A percentile compares a stretch with the other conserved stretches of the same genome.
These are phyloP conservation scores for Epichloe sp. DNA, from an alignment of 2,329 filamentous ascomycete species.

Conservation along the genomic window DNA sequence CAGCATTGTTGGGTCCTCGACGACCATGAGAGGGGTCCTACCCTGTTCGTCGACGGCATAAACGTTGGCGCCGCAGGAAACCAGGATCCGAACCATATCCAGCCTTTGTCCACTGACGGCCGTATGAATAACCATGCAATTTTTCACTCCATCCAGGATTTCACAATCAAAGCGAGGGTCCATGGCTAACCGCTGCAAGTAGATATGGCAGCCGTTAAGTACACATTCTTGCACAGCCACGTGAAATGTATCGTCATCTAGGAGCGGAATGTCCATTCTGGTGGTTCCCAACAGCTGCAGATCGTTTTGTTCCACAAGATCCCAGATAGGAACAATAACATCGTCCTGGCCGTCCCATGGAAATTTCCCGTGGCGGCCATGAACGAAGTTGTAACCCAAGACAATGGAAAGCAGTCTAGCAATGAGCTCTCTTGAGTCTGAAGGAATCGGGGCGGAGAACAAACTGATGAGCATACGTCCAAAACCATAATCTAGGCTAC, in stretches of 20 bases:
- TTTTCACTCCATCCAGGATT: conserved; percentile 5
- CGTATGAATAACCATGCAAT: conserved; percentile 19
- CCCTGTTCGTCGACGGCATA: conserved; percentile 14
- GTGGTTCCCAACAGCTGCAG: conserved; percentile 6
- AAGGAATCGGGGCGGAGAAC: neutral
- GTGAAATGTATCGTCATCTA: conserved; percentile 12
- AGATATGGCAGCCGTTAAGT: conserved; percentile 14
- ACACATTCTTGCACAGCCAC: neutral
- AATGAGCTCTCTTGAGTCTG: neutral
- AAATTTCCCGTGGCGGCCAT: neutral
- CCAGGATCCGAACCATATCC: conserved; percentile 16
- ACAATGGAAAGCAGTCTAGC: neutral
- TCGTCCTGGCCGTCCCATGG: neutral
- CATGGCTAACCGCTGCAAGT: conserved; percentile 15
- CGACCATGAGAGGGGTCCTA: conserved; percentile 23
- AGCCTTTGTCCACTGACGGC: conserved; percentile 14
- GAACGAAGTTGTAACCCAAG: neutral
- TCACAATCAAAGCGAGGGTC: conserved; percentile 19
- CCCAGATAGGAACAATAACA: too few species aligned
- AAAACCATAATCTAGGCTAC: neutral
- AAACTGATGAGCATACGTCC: neutral
- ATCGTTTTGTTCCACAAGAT: neutral
- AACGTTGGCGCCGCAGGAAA: conserved; percentile 16
- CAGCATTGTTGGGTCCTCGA: conserved; percentile 15
- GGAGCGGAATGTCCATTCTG: conserved; percentile 1